These are phyloP conservation scores for Colletotrichum sp. DNA, from an alignment of 2,329 filamentous ascomycete genomes.

Conservation along the genomic window DNA sequence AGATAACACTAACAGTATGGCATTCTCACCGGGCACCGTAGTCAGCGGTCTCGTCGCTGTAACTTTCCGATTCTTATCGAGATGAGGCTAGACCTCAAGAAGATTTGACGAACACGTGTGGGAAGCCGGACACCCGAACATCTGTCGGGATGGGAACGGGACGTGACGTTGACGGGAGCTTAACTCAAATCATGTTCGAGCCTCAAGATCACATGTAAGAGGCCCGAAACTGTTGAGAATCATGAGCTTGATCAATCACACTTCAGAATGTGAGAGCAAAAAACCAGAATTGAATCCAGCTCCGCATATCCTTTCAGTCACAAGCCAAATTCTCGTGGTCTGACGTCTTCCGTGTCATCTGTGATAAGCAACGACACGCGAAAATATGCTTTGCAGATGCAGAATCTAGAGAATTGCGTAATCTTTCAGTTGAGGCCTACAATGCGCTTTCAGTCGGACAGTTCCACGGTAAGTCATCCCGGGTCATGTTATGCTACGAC, in stretches of 20 bases:
- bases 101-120: neutral
- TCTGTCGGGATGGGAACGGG: neutral
- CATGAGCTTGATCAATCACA: neutral
- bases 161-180: neutral
- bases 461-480: neutral
- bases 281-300: neutral
- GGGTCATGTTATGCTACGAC: neutral
- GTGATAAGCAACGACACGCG: neutral
- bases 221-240: neutral
- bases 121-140: neutral
- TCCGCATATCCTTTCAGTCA: neutral
- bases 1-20: neutral
- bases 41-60: neutral
- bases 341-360: neutral
- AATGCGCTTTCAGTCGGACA: neutral
- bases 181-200: neutral
- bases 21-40: accelerated
- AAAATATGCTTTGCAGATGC: neutral
- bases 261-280: neutral
- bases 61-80: neutral
- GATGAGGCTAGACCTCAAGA: neutral
- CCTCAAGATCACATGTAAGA: neutral
- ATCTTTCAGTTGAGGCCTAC: neutral
- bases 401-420: neutral
- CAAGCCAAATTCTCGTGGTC: neutral